Evolutionary conservation across 2,329 filamentous ascomycete genomes (phyloP), one percentile per base, ranked within the genome.

Genomic region (Akanthomyces muscarius): DNA sequence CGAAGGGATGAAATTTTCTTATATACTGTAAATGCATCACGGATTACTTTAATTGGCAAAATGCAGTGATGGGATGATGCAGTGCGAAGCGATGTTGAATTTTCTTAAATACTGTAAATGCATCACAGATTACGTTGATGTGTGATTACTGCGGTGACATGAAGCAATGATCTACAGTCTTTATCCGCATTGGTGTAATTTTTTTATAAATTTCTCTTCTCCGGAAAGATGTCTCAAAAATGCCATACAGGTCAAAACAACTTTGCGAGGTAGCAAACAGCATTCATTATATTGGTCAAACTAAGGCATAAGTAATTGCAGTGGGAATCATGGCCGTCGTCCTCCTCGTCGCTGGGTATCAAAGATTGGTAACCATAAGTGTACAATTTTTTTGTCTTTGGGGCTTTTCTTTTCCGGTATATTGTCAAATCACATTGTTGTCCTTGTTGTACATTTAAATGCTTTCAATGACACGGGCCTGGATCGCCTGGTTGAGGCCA

Each of bases 381-480:
- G 45, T 63, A 57, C 61, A 59, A n/a, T 21, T 54, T 53, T 38
- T 47, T 45, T 38, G 23, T 23, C 10, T n/a, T 59, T 65, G 5
- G 52, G 25, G 23, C 25, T 25, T 18, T 42, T 57, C 58, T 47
- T 45, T 28, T 51, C 4, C 8, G 18, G 8, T 4, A 5, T 48
- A 48, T 48, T 58, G 14, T 5, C 28, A 33, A 4, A 48, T n/a
- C 7, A 33, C 4, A 6, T 23, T 8, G 14, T 21, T 21, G 21
- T 21, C 21, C 21, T 21, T 21, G 21, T 21, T 21, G 21, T 21
- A 21, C 21, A 14, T 64, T 83, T 82, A 97, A 75, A 97, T 94
- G 77, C 93, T 89, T 82, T 97, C 91, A 68, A 97, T 83, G 45
- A 96, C 82, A 64, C 86, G 86, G 60, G 92, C 86, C 74, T 95